A percentile compares a stretch with the other conserved stretches of the same genome.
These are phyloP conservation scores for Barnettozyma sucrosica DNA, from an alignment of 805 yeast species.

Conservation along the genomic window DNA sequence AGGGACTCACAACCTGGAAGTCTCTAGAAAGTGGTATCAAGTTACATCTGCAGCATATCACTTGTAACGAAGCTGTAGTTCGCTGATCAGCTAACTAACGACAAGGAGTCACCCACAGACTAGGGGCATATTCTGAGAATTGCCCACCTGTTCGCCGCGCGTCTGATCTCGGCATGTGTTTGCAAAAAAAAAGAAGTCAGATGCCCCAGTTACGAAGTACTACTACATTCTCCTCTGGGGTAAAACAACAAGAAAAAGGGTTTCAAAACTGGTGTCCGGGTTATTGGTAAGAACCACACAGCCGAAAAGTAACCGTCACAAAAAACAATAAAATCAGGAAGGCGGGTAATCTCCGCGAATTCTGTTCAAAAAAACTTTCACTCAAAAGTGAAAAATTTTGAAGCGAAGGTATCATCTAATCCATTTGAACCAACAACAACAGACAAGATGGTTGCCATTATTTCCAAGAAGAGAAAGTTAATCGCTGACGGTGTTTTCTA, in stretches of 20 bases:
- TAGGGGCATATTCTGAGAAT: too few relatives aligned
- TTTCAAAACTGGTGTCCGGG: slow-evolving; percentile 8
- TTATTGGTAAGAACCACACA: slow-evolving; percentile 1
- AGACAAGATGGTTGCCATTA: slow-evolving; percentile 34
- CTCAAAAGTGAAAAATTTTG: slow-evolving; percentile 7
- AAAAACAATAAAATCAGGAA: neutral
- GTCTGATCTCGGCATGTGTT: too few relatives aligned
- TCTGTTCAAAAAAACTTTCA: neutral
- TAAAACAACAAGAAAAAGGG: too few relatives aligned
- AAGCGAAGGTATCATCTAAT: neutral
- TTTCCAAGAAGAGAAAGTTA: slow-evolving; percentile 98
- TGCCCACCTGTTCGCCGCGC: too few relatives aligned
- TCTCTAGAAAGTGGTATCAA: too few relatives aligned
- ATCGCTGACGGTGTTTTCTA: slow-evolving; percentile 99
- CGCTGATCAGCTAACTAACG: too few relatives aligned
- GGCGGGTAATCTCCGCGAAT: neutral
- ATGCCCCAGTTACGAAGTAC: too few relatives aligned
- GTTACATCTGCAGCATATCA: too few relatives aligned
- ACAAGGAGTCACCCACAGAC: too few relatives aligned
- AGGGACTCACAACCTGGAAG: too few relatives aligned
- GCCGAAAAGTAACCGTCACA: neutral
- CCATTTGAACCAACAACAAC: neutral
- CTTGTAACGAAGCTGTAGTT: too few relatives aligned
- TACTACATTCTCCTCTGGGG: neutral
- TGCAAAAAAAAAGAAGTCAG: too few relatives aligned